A percentile compares a stretch with the other conserved stretches of the same genome.
Conservation (phyloP, 768 basidiomycete species). For the Lyophyllum decastes region DNA sequence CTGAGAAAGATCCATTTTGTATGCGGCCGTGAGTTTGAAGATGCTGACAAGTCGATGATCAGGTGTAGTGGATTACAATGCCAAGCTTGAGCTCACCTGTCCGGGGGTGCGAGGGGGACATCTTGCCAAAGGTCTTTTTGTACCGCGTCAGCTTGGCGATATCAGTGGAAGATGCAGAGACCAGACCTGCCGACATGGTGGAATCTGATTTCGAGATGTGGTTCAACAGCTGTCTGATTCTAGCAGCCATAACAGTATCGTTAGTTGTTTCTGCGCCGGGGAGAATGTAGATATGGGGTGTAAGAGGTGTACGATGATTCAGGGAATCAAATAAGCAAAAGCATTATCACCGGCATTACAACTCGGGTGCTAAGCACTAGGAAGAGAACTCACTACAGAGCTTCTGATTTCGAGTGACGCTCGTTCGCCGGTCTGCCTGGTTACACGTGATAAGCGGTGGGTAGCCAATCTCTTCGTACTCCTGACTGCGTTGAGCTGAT, state of each 20-base stretch:
- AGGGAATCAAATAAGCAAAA: neutral
- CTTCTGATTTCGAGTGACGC: constrained; percentile 8
- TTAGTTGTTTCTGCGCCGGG: constrained; percentile 10
- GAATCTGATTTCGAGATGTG: constrained; percentile 44
- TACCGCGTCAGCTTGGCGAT: constrained; percentile 10
- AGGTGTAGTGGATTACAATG: neutral
- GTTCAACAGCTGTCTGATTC: constrained; percentile 59
- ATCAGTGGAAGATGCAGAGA: neutral
- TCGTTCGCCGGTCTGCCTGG: neutral
- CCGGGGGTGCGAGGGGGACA: constrained; percentile 84
- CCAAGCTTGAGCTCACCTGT: constrained; percentile 53
- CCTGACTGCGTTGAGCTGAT: neutral
- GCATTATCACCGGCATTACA: constrained; percentile 1
- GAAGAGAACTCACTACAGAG: constrained; percentile 10
- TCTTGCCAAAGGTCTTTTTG: constrained; percentile 69
- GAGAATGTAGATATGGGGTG: neutral
- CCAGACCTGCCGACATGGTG: constrained; percentile 55
- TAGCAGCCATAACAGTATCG: constrained; percentile 45
- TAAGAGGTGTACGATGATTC: neutral
- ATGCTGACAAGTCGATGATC: constrained; percentile 51
- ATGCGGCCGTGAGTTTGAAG: constrained; percentile 88
- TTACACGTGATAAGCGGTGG: constrained; percentile 18
- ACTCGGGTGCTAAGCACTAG: neutral
- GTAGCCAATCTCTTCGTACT: neutral
- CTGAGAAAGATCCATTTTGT: constrained; percentile 74